Base-by-base conservation (phyloP, 2,329 filamentous ascomycete species). In the Venturia aucupariae region DNA sequence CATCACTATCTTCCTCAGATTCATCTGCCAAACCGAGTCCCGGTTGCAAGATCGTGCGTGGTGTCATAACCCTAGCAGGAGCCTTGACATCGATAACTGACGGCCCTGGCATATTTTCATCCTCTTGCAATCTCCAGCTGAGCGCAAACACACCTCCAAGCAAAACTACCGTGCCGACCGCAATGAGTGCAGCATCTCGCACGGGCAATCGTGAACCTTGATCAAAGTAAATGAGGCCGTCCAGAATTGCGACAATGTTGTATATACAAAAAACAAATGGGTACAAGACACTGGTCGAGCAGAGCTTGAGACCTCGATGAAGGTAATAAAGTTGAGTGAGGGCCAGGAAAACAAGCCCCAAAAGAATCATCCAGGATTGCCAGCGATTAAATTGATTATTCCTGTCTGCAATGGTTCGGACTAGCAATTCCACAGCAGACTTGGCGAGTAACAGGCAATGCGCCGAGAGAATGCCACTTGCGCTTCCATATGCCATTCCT, bases 211-310 rank as follows among this genome's bases (percentile, higher is more conserved):
- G 83, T 68, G 91, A 88, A 63, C 88, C 89, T 76, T 99, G 94
- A 70, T 89, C 84, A 78, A 97, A 99, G 77, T 97, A 99, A 71
- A 99, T 96, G 69, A 99, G 82, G 39, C 94, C 94, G 76, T 99
- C 94, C 69, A 97, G 81, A 69, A 99, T 99, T 68, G 94, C 94
- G 72, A 97, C 92, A 72, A 99, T 96, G 81, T 99, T 99, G 82
- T 97, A 99, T 68, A 97, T 86, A 81, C 94, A 99, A 77, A 99
- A 99, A 46, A 97, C 92, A 70, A 97, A 87, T 5, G 94, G 94
- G 76, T 99, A 99, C 69, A 99, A 82, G 67, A 97, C 89, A 71
- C 91, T 96, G 27, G 94, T 97, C 64, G 92, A 97, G 75, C 95
- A 92, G 62, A 99, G 83, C 76, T 96, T 96, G 67, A 99, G 82